Base-by-base conservation (phyloP, 257 asterid species). In the Solanum stenotomum region DNA sequence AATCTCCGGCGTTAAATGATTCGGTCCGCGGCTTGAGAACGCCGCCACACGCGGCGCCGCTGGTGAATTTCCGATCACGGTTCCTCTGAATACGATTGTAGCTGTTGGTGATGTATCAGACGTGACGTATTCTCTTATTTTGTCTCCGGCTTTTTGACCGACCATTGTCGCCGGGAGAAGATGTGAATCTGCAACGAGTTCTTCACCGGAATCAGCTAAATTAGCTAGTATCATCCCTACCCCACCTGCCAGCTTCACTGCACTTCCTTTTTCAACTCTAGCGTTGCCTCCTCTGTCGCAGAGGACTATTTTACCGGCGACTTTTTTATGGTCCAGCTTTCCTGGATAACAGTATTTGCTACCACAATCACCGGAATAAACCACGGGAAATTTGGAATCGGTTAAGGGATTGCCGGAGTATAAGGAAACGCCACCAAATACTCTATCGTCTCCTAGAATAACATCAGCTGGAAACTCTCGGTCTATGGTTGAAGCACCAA, bases 231-330 rank as follows among this genome's bases (percentile, higher is more conserved):
- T 94, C 98, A 97, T 89, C 9, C 98, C 99, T 1, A 89, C 94
- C 0, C 99, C 99, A 3, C 99, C 99, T 9, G 99, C 98, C 2
- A 85, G n/a, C 85, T 94, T 97, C n/a, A 97, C 99, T 8, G 99
- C 97, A 89, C 86, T 92, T 3, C 99, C 99, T 88, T 97, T 97
- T 81, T 92, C 98, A 3, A 94, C 96, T 84, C 99, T 91, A 12
- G 99, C 98, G 52, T 97, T 96, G 84, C 98, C 98, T 14, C 99
- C 99, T 3, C 99, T 93, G 70, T 97, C 99, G 76, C 99, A 97
- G 76, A 97, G 82, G 75, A 97, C 99, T 23, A 97, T 92, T 85
- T 97, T 97, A 0, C 98, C 99, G n/a, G 92, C 90, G 87, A 97
- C 99, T 63, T 94, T 93, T 0, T 89, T 15, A 2, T 93, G 29